Evolutionary conservation across 2,329 filamentous ascomycete genomes (phyloP).

Genomic region (Ilyonectria destructans): DNA sequence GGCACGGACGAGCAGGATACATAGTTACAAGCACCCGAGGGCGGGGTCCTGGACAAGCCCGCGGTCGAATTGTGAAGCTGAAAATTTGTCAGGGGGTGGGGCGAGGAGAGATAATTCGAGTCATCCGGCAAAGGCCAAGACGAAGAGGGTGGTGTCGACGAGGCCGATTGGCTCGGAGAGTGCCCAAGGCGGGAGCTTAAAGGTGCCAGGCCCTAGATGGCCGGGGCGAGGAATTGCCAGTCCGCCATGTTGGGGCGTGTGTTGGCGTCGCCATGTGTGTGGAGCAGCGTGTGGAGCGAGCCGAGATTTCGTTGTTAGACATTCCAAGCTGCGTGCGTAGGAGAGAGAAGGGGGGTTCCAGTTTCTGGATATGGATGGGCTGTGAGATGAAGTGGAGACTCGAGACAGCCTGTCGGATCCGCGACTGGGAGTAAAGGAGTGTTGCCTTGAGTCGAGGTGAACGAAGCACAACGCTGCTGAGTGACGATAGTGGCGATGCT

Average conservation of each 20-base stretch:
- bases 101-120: slow-evolving; percentile 19
- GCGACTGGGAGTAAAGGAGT: slow-evolving; percentile 4
- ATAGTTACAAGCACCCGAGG: neutral
- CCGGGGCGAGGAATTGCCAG: neutral
- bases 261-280: slow-evolving; percentile 7
- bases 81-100: slow-evolving; percentile 34
- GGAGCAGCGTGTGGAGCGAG: slow-evolving; percentile 13
- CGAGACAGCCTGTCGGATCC: slow-evolving; percentile 21
- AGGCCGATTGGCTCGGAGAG: slow-evolving; percentile 13
- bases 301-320: slow-evolving; percentile 8
- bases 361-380: slow-evolving; percentile 3
- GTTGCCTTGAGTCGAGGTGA: neutral
- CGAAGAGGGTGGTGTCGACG: neutral
- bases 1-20: neutral
- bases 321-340: neutral
- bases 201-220: neutral
- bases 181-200: slow-evolving; percentile 29
- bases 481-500: neutral
- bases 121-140: slow-evolving; percentile 30
- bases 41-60: slow-evolving; percentile 10
- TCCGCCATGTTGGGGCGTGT: neutral
- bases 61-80: slow-evolving; percentile 1
- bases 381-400: slow-evolving; percentile 23
- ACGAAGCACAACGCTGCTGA: neutral
- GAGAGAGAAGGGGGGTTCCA: neutral